Evolutionary conservation across 1,284 basidiomycete species (phyloP).

Genomic region (Trichosporon inkin): DNA sequence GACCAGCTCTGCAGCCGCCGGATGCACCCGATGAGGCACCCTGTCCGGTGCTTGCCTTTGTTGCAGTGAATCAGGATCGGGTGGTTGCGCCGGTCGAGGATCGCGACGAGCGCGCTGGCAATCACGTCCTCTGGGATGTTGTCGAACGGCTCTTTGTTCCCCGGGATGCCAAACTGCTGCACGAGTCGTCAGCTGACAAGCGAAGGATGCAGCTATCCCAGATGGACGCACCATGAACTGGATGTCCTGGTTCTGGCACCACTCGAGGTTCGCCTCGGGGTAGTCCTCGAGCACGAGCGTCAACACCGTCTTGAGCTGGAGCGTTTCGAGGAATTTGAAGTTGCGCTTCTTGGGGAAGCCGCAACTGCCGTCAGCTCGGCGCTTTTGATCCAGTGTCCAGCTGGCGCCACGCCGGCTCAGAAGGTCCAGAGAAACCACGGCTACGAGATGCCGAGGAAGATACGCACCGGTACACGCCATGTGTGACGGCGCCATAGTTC

Average conservation of each 20-base stretch:
- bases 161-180: slow-evolving; percentile 57
- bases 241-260: slow-evolving; percentile 47
- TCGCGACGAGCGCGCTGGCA: slow-evolving; percentile 54
- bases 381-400: neutral
- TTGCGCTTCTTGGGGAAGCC: slow-evolving; percentile 56
- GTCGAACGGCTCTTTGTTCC: slow-evolving; percentile 56
- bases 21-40: slow-evolving; percentile 57
- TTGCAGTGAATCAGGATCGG: slow-evolving; percentile 59
- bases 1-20: slow-evolving; percentile 56
- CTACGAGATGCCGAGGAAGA: neutral
- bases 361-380: slow-evolving; percentile 20
- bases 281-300: slow-evolving; percentile 57
- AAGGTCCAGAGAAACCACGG: neutral
- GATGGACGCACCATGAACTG: slow-evolving; percentile 42
- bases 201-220: neutral
- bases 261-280: slow-evolving; percentile 55
- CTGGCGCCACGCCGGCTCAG: neutral
- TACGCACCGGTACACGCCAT: slow-evolving; percentile 52
- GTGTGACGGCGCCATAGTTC: slow-evolving; percentile 48
- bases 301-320: slow-evolving; percentile 56
- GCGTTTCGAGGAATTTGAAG: slow-evolving; percentile 55
- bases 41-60: slow-evolving; percentile 59
- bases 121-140: slow-evolving; percentile 57
- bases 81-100: slow-evolving; percentile 56
- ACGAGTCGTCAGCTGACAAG: neutral